Percentiles rank a stretch among this genome's conserved stretches.
Conservation (phyloP, 2,329 filamentous ascomycete species). For the Verticillium albo-atrum region DNA sequence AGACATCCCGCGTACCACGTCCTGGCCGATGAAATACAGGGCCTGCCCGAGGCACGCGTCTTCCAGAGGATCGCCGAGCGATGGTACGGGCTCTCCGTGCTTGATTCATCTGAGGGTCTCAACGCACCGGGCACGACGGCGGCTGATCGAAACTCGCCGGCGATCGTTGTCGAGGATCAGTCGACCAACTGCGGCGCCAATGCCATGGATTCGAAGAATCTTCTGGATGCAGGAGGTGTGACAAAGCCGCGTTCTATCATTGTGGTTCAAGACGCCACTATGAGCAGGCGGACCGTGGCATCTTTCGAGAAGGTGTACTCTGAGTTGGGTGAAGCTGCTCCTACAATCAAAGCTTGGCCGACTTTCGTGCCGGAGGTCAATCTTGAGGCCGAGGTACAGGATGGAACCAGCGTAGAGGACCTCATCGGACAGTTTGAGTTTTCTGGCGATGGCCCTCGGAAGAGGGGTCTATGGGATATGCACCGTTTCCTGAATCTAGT, state of each 20-base stretch:
- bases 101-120: not conserved
- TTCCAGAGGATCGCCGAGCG: slow-evolving; percentile 27
- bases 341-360: slow-evolving; percentile 5
- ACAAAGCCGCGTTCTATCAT: slow-evolving; percentile 19
- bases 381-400: not conserved
- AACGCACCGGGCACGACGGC: not conserved
- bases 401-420: not conserved
- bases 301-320: slow-evolving; percentile 34
- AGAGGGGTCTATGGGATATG: slow-evolving; percentile 27
- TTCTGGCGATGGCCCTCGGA: not conserved
- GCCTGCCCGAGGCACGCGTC: slow-evolving; percentile 33
- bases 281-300: slow-evolving; percentile 34
- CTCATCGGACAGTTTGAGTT: not conserved
- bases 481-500: slow-evolving; percentile 34
- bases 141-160: not conserved
- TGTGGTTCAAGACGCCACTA: slow-evolving; percentile 40
- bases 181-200: slow-evolving; percentile 42
- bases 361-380: slow-evolving; percentile 6
- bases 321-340: not conserved
- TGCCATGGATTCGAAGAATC: slow-evolving; percentile 26
- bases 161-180: slow-evolving; percentile 33
- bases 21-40: slow-evolving; percentile 21
- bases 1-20: slow-evolving; percentile 20
- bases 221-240: slow-evolving; percentile 26
- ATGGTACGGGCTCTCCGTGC: slow-evolving; percentile 16